A percentile compares a stretch with the other conserved stretches of the same genome.
These are phyloP conservation scores for Esteya vermicola DNA, from an alignment of 2,329 filamentous ascomycete genomes.

Conservation along the genomic window DNA sequence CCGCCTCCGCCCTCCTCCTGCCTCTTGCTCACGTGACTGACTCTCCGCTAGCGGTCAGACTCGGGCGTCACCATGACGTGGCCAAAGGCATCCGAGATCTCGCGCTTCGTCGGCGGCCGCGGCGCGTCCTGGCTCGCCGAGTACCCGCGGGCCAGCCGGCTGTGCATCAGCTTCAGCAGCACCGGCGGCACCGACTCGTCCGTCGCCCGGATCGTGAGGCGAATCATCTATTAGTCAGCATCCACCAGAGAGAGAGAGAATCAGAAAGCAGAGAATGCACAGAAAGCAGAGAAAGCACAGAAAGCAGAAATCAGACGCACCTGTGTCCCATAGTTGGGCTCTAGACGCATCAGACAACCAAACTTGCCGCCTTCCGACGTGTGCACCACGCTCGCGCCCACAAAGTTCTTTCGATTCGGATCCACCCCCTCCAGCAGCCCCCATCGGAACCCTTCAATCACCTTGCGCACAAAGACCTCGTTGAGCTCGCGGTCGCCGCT, in stretches of 20 bases:
- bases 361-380: constrained; percentile 78
- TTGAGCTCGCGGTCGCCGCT: constrained; percentile 48
- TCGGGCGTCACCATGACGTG: constrained; percentile 34
- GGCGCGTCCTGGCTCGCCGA: constrained; percentile 25
- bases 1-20: not conserved
- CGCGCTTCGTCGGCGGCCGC: constrained; percentile 27
- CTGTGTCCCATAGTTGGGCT: constrained; percentile 86
- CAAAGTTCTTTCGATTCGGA: constrained; percentile 84
- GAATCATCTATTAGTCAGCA: constrained; percentile 62
- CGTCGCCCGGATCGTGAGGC: constrained; percentile 83
- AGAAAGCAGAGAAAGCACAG: not conserved
- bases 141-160: constrained; percentile 49
- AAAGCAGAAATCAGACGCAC: constrained; percentile 36
- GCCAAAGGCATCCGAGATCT: constrained; percentile 41
- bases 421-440: constrained; percentile 75
- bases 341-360: constrained; percentile 81
- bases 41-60: constrained; percentile 5
- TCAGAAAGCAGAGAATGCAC: not conserved
- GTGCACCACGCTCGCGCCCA: constrained; percentile 77
- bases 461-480: constrained; percentile 54
- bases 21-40: not conserved
- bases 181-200: constrained; percentile 76
- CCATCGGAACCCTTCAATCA: constrained; percentile 80
- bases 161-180: constrained; percentile 76
- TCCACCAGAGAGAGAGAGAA: not conserved